Evolutionary conservation across 2,329 filamentous ascomycete species (phyloP).

Genomic region (Trichoderma sp.): DNA sequence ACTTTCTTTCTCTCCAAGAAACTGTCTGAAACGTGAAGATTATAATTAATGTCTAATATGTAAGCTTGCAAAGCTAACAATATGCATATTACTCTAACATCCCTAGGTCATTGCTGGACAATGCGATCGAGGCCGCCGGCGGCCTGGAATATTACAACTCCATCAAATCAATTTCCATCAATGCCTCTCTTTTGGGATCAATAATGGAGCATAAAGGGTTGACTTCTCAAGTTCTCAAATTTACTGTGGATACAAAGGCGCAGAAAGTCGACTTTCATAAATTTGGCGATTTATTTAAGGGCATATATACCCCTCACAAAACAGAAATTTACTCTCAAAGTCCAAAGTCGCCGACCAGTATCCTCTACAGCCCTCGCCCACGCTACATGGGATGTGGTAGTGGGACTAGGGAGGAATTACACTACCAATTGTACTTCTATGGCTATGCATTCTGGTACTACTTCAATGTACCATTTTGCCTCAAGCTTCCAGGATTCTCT

Average conservation of each 20-base stretch:
- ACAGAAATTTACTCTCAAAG: neutral
- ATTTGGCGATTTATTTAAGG: neutral
- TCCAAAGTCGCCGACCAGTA: neutral
- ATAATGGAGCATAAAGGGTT: neutral
- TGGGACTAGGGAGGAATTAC: neutral
- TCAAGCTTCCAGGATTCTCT: neutral
- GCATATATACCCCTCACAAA: neutral
- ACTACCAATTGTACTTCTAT: neutral
- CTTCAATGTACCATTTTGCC: neutral
- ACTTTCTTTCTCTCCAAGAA: neutral
- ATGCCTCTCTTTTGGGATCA: neutral
- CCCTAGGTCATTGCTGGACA: neutral
- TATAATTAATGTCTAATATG: neutral
- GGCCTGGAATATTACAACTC: neutral
- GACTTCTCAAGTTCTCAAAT: neutral
- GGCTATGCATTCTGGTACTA: neutral
- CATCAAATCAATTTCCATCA: neutral
- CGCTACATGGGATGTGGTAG: neutral
- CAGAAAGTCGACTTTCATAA: neutral
- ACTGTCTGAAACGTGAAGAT: accelerated
- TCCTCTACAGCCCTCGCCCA: neutral
- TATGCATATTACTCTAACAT: no score
- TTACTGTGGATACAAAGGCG: neutral
- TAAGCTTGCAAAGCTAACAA: neutral
- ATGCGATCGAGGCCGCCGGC: neutral